Base-by-base conservation (phyloP, 495 filamentous ascomycete genomes). In the Chaetomium cochliodes region DNA sequence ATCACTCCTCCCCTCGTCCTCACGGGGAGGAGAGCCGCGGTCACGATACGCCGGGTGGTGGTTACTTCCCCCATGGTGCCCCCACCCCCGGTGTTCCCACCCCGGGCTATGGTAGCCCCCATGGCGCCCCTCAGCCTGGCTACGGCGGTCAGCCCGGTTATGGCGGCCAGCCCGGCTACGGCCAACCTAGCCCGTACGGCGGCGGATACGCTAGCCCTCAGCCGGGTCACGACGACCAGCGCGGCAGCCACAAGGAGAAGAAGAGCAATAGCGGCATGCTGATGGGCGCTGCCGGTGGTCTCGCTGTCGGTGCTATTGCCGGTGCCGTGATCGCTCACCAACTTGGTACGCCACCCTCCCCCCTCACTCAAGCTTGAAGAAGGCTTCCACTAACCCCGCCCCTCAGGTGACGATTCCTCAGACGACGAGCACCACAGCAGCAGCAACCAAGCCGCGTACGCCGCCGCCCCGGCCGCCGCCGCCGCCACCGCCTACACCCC, bases 251-350 rank as follows among this genome's bases (percentile, higher is more conserved):
- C 58, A 77, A 85, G 70, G 76, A 81, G 65, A 79, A 81, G 71
- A 78, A 75, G 52, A 65, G 68, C 20, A 63, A 64, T 28, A 67
- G 73, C 11, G 77, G 78, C 49, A 79, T 83, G 58, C 44, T 86
- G 41, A 52, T 79, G 42, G 81, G 76, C 25, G 85, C 79, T 18
- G 83, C 80, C 2, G 83, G 79, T 42, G 86, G 84, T 56, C 65
- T 86, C 50, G 86, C 83, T 0, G 77, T 83, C 6, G 86, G 86
- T 59, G 80, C 79, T 49, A 72, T 83, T 53, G 86, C 78, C 20
- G 86, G 85, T 25, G 87, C 84, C 2, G 64, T 87, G 20, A 65
- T 87, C 46, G 81, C 78, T 22, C 77, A 86, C 67, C 84, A 82
- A 26, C 67, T 84, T 16, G 71, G 84, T 86, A 76, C 60, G 80